These are phyloP conservation scores for Stentor coeruleus DNA, from an alignment of 73 alveolate species.

Conservation along the genomic window DNA sequence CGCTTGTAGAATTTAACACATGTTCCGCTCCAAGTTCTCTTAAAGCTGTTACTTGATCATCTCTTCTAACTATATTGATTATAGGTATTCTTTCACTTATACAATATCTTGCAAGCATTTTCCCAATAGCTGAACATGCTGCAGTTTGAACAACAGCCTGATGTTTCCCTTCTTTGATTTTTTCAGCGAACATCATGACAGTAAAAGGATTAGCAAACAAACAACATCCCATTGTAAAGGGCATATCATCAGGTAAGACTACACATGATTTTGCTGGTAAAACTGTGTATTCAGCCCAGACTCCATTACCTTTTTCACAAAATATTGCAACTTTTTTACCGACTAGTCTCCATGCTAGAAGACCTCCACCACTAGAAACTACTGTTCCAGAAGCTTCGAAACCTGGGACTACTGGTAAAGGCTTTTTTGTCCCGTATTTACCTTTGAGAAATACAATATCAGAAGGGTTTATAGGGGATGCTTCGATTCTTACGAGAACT, in stretches of 20 bases:
- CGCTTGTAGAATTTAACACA: slow-evolving; percentile 50
- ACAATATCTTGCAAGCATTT: slow-evolving; percentile 49
- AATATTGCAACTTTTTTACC: slow-evolving; percentile 59
- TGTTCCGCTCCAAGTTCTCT: slow-evolving; percentile 51
- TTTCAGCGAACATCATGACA: slow-evolving; percentile 41
- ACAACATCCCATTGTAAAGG: slow-evolving; percentile 39
- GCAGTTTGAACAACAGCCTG: slow-evolving; percentile 63
- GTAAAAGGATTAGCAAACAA: slow-evolving; percentile 67
- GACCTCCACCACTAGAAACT: slow-evolving; percentile 40
- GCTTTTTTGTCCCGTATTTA: slow-evolving; percentile 31
- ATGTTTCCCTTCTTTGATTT: slow-evolving; percentile 34
- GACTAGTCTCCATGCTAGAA: slow-evolving; percentile 35
- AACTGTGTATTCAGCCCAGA: slow-evolving; percentile 59
- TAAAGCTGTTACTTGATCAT: slow-evolving; percentile 44
- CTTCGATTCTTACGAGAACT: slow-evolving; percentile 54
- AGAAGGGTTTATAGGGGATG: slow-evolving; percentile 70
- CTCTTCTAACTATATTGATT: slow-evolving; percentile 64
- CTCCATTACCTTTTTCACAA: slow-evolving; percentile 34
- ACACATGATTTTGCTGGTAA: slow-evolving; percentile 36
- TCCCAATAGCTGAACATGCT: slow-evolving; percentile 76
- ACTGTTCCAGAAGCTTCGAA: slow-evolving; percentile 68
- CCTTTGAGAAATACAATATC: slow-evolving; percentile 42
- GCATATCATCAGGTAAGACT: slow-evolving; percentile 43
- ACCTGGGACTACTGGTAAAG: slow-evolving; percentile 57
- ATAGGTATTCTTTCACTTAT: slow-evolving; percentile 47